These are phyloP conservation scores for Candida koratica DNA, from an alignment of 805 yeast species.

Conservation along the genomic window DNA sequence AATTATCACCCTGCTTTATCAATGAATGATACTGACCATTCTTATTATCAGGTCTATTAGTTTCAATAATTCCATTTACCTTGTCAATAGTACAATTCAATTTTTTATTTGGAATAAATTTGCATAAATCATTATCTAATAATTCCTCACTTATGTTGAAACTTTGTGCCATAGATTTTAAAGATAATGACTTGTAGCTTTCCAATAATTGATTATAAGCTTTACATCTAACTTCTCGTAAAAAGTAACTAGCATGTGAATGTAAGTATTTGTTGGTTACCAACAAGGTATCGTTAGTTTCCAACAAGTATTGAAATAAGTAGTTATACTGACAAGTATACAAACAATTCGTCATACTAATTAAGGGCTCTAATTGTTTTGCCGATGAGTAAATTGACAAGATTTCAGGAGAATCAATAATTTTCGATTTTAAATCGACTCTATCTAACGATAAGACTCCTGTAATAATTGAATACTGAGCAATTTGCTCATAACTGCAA, in stretches of 20 bases:
- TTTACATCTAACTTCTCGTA: constrained; percentile 90
- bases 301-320: constrained; percentile 71
- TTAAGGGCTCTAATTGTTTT: constrained; percentile 70
- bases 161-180: constrained; percentile 89
- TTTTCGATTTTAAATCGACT: constrained; percentile 74
- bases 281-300: constrained; percentile 71
- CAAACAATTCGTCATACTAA: constrained; percentile 77
- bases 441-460: constrained; percentile 82
- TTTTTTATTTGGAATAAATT: constrained; percentile 88
- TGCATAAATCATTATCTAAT: constrained; percentile 81
- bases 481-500: constrained; percentile 84
- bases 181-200: constrained; percentile 84
- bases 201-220: constrained; percentile 93
- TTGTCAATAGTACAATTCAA: constrained; percentile 93
- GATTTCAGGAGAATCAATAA: constrained; percentile 92
- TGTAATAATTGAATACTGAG: constrained; percentile 81
- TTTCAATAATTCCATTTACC: constrained; percentile 91
- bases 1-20: constrained; percentile 86
- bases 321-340: constrained; percentile 84
- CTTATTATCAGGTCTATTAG: constrained; percentile 94
- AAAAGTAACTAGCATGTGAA: constrained; percentile 76
- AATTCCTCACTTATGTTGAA: constrained; percentile 88
- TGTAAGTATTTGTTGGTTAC: constrained; percentile 59
- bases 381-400: constrained; percentile 72
- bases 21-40: constrained; percentile 87